phyloP scores from a whole-genome alignment of 768 basidiomycete genomes.

The Hygrocybe punicea region DNA sequence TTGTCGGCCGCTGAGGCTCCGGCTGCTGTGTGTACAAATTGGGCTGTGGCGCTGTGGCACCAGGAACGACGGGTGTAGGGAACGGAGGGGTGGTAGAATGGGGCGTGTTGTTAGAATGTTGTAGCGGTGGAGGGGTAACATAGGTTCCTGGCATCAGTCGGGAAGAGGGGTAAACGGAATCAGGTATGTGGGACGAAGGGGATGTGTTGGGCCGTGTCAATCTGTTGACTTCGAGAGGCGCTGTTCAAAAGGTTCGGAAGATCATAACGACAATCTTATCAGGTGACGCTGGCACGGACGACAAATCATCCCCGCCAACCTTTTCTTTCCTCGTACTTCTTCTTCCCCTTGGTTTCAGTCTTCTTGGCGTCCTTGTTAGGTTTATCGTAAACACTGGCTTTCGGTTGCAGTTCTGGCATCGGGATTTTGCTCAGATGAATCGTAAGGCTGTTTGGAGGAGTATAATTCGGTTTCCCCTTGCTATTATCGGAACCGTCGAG shows the following conservation, averaged over 20 bases:
- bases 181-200: constrained; percentile 23
- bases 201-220: constrained; percentile 18
- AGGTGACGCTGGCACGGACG: constrained; percentile 8
- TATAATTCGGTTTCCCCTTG: constrained; percentile 49
- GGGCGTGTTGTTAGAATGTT: neutral
- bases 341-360: constrained; percentile 35
- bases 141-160: neutral
- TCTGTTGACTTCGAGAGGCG: constrained; percentile 16
- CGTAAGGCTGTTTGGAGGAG: constrained; percentile 62
- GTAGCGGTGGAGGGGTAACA: constrained; percentile 4
- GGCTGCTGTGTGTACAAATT: neutral
- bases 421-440: constrained; percentile 83
- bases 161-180: constrained; percentile 1
- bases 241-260: constrained; percentile 1
- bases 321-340: constrained; percentile 33
- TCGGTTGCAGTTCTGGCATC: constrained; percentile 78
- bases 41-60: neutral
- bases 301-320: constrained; percentile 31
- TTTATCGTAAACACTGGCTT: constrained; percentile 20
- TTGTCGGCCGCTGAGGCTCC: neutral
- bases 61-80: neutral
- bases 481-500: constrained; percentile 54
- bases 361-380: constrained; percentile 36
- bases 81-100: neutral
- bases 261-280: neutral